These are phyloP conservation scores for Diphasiastrum complanatum DNA, from an alignment of 83 land plant genomes.

Conservation along the genomic window DNA sequence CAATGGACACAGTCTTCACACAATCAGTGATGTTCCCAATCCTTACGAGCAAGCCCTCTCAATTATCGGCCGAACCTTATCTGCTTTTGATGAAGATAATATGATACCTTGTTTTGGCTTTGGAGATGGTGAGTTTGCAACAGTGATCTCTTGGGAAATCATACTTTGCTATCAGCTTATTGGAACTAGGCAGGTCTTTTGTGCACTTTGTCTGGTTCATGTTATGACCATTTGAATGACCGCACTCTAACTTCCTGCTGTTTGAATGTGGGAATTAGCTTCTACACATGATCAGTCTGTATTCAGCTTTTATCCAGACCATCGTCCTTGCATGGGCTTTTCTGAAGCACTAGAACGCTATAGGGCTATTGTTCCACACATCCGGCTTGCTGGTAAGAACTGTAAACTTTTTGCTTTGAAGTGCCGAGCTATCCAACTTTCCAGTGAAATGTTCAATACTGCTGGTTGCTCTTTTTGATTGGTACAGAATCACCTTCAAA, in stretches of 20 bases:
- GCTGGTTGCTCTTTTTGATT: neutral
- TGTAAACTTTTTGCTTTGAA: neutral
- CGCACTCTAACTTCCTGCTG: neutral
- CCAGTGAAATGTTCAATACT: neutral
- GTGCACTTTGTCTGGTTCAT: neutral
- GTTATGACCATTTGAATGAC: neutral
- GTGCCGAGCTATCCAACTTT: neutral
- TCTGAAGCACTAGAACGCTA: constrained; percentile 63
- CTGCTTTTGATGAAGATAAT: constrained; percentile 60
- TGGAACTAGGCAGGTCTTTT: neutral
- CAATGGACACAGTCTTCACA: constrained; percentile 46
- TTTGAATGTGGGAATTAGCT: constrained; percentile 26
- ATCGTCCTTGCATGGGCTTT: constrained; percentile 67
- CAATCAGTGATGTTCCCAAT: constrained; percentile 38
- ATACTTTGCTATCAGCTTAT: neutral
- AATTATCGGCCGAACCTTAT: constrained; percentile 49
- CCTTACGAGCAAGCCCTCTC: constrained; percentile 63
- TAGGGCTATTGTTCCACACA: constrained; percentile 49
- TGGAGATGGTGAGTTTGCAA: constrained; percentile 46
- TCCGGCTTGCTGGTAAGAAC: constrained; percentile 49
- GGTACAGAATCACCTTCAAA: no score
- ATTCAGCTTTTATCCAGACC: constrained; percentile 64
- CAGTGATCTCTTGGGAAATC: neutral
- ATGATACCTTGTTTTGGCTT: constrained; percentile 58
- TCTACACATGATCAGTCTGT: constrained; percentile 68